Conservation (phyloP, 768 basidiomycete genomes). For the Paxillus involutus region DNA sequence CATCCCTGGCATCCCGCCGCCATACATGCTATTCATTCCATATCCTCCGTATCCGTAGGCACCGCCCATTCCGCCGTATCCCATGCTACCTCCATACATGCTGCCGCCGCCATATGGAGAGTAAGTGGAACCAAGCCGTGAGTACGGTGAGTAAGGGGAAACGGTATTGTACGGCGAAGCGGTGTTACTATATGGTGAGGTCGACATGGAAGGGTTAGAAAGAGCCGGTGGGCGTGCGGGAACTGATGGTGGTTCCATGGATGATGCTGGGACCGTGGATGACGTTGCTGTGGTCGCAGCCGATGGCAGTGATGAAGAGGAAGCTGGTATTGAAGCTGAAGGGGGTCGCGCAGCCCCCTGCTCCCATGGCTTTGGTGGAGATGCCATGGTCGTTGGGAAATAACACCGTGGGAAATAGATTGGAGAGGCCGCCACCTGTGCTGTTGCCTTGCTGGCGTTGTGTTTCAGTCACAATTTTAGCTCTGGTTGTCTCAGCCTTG, state of each 20-base stretch:
- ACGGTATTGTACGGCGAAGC: constrained; percentile 47
- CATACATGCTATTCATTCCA: constrained; percentile 52
- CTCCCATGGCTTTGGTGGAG: constrained; percentile 93
- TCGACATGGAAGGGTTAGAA: constrained; percentile 34
- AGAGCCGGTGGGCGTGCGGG: constrained; percentile 66
- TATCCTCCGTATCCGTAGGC: constrained; percentile 44
- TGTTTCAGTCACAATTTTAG: too few species aligned
- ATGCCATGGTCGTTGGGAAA: constrained; percentile 54
- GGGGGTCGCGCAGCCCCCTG: constrained; percentile 43
- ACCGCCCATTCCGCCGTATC: constrained; percentile 45
- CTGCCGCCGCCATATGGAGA: constrained; percentile 31
- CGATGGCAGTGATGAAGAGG: constrained; percentile 23
- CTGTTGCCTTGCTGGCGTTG: not conserved
- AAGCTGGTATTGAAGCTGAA: constrained; percentile 26
- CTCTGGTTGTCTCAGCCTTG: too few species aligned
- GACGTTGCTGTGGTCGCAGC: constrained; percentile 19
- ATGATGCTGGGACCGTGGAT: constrained; percentile 19
- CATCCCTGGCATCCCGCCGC: constrained; percentile 38
- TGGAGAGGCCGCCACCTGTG: not conserved
- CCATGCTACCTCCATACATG: constrained; percentile 31
- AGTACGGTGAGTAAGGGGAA: constrained; percentile 46
- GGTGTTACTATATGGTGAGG: constrained; percentile 34
- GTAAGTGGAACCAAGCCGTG: constrained; percentile 36
- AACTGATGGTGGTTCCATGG: constrained; percentile 42
- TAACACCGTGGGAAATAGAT: constrained; percentile 17